Evolutionary conservation across 2,329 filamentous ascomycete species (phyloP), one percentile per base, ranked within the genome.

Genomic region (Periglandula ipomoeae): DNA sequence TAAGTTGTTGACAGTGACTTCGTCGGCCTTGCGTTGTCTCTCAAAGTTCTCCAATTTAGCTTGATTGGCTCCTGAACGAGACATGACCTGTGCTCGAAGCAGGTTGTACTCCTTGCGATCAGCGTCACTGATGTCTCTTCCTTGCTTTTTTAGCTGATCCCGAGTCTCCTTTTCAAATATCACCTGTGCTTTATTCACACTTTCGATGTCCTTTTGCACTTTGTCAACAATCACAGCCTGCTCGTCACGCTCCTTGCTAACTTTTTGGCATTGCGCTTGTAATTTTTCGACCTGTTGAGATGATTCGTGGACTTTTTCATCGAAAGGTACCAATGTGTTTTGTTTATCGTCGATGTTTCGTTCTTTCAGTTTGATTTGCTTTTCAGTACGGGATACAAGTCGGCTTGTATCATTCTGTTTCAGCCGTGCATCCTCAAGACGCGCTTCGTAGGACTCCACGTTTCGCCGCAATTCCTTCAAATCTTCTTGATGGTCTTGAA

Each of bases 401-500:
- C 85, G 83, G 34, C 79, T 81, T 26, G 87, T 84, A 50, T 85
- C 79, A 3, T 84, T 78, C 59, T 97, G 89, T n/a, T 91, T 86
- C 57, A 82, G 84, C 56, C 87, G 85, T 15, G 91, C 89, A 24
- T 83, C 79, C 47, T 95, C 88, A 4, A 97, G 79, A 50, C 79
- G 81, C 54, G 78, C 79, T 59, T 95, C 86, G 56, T 87, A 95
- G 48, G 87, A 82, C 59, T 94, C 87, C 19, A 96, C 84, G 32
- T 88, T 89, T 43, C 93, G 87, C 46, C 87, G 84, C 62, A 89
- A 87, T 65, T 97, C 91, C 64, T 95, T 95, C 19, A 98, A 74
- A 58, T 97, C 90, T 61, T 95, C 89, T 60, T 97, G 90, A 59
- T 96, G 89, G 58, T 87, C 89, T 59, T 91, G 85, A 50, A 98